A percentile compares a stretch with the other conserved stretches of the same genome.
Conservation (phyloP, 129 eudicot genomes). For the Centrapalus pauciflorus region DNA sequence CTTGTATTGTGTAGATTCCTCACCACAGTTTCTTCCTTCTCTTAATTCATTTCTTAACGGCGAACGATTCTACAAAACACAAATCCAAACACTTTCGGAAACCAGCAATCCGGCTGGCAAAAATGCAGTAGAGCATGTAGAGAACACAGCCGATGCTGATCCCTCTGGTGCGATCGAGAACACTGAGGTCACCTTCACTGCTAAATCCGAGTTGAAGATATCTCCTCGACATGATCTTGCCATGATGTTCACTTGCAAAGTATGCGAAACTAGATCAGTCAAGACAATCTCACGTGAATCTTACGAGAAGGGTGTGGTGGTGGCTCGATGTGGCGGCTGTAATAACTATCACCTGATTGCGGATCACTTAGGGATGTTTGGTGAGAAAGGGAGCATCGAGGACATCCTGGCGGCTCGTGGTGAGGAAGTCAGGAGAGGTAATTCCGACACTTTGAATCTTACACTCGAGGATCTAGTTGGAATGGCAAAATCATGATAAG, state of each 20-base stretch:
- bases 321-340: conserved; percentile 86
- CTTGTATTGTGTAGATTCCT: conserved; percentile 28
- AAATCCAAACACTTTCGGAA: conserved; percentile 41
- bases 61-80: conserved; percentile 19
- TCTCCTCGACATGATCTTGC: conserved; percentile 85
- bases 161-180: conserved; percentile 20
- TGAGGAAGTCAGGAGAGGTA: conserved; percentile 71
- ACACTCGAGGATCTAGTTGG: conserved; percentile 96
- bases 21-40: conserved; percentile 25
- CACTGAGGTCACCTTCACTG: conserved; percentile 27
- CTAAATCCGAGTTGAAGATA: conserved; percentile 53
- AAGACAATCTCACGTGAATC: conserved; percentile 84
- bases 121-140: conserved; percentile 19
- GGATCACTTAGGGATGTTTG: conserved; percentile 83
- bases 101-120: conserved; percentile 17
- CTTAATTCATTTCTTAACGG: conserved; percentile 23
- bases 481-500: conserved; percentile 28
- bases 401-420: conserved; percentile 88
- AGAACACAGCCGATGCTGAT: conserved; percentile 6
- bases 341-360: conserved; percentile 79
- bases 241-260: conserved; percentile 82
- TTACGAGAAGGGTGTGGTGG: conserved; percentile 87
- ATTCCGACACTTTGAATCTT: conserved; percentile 61
- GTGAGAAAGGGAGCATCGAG: conserved; percentile 77
- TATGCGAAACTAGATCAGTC: conserved; percentile 72